Evolutionary conservation across 768 basidiomycete species (phyloP), one percentile per base, ranked within the genome.

Genomic region (Tricholoma sp.): DNA sequence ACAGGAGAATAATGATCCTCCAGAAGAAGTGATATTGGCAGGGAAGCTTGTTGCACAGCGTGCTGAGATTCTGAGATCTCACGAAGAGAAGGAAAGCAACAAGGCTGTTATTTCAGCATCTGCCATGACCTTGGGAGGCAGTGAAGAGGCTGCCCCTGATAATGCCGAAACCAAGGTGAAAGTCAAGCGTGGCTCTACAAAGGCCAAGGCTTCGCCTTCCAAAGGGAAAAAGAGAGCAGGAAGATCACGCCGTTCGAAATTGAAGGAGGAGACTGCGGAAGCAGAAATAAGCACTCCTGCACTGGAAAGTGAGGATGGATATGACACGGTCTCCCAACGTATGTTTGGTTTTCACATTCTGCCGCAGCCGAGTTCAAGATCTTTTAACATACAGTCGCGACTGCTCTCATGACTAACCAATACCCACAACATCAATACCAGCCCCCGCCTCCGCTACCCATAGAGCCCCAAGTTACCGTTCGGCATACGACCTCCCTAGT

Each of bases 1-100:
- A 14, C 55, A 65, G 51, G 82, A 82, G 61, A 83, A 83, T 58
- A 69, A 76, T 35, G 79, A 82, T 55, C 68, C 77, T 9, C 71
- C 69, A 19, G 76, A 76, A 49, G 80, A 79, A 61, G 69, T 72
- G 50, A 64, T 55, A 14, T 64, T 73, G 46, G 73, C 70, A 1
- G 71, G 72, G 53, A 73, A 71, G 60, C 74, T 81, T 21, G 64
- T 77, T 5, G 60, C 64, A 31, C 76, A 76, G 54, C 70, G 78
- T 49, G 71, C 69, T 29, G 71, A 69, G 35, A 74, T 79, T 47
- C 63, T 79, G 35, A 70, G 64, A 57, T 67, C 61, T 32, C 69
- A 75, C 29, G 64, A 55, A 19, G 57, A 61, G 29, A 71, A 72
- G 60, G 70, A 70, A 39, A 66, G 61, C 50, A 66, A 67, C 47